Evolutionary conservation across 495 filamentous ascomycete species (phyloP).

Genomic region (Hypoxylon trugodes): DNA sequence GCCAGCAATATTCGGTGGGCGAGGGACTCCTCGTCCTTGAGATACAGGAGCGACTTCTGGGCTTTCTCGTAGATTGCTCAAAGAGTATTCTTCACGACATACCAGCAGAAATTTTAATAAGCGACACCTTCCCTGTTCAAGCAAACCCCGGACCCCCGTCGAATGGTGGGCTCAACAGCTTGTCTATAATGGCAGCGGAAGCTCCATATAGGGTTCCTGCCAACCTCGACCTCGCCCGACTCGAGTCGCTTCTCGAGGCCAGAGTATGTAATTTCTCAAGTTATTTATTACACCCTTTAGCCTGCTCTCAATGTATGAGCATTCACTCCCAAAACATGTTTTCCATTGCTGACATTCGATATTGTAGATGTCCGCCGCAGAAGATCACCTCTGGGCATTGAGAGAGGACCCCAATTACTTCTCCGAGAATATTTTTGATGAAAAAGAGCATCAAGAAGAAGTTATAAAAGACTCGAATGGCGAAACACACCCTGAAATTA

Average conservation of each 20-base stretch:
- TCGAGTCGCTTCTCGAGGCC: constrained; percentile 54
- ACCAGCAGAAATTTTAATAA: constrained; percentile 20
- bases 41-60: constrained; percentile 54
- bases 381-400: constrained; percentile 63
- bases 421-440: constrained; percentile 46
- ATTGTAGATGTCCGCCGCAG: too few species aligned
- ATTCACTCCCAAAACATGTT: too few species aligned
- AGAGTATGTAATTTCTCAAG: too few species aligned
- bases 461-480: background rate
- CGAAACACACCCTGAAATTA: background rate
- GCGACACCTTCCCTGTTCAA: constrained; percentile 39
- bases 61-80: constrained; percentile 57
- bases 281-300: too few species aligned
- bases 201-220: constrained; percentile 59
- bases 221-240: constrained; percentile 51
- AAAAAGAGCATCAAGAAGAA: constrained; percentile 56
- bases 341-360: too few species aligned
- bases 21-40: constrained; percentile 59
- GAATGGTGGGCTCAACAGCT: constrained; percentile 32
- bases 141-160: constrained; percentile 47
- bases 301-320: too few species aligned
- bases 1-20: constrained; percentile 48
- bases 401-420: constrained; percentile 68
- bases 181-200: constrained; percentile 52
- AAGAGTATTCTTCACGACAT: constrained; percentile 57